Base-by-base conservation (phyloP, 306 rosid genomes). In the Dalbergia cochinchinensis region DNA sequence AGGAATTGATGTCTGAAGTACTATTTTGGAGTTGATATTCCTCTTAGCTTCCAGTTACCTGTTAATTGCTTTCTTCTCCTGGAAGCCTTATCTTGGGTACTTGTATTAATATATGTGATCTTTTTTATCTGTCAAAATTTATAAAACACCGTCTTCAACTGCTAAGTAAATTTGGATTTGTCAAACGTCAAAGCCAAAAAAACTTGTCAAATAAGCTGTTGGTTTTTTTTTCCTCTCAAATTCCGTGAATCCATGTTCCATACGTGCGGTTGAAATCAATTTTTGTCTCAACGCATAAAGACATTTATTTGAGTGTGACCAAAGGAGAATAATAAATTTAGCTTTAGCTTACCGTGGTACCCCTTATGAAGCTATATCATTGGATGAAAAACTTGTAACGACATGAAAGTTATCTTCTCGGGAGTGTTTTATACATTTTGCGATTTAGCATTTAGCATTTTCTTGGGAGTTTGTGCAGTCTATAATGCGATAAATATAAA, bases 1-100 rank as follows among this genome's bases (percentile, higher is more conserved):
- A 77, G 83, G 88, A 83, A 76, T 71, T 86, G 66, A 73, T 85
- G 83, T 84, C 81, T 86, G 74, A 86, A 37, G 41, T 37, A 85
- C 78, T 74, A 69, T 78, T 66, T 66, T 84, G 86, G 76, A 80
- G 78, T 80, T 79, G 62, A 80, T 69, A 72, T 81, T 85, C 73
- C 85, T 54, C 83, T 0, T 76, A 80, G 87, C 83, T 84, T 84
- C 84, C 69, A 51, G 82, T 83, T 82, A 80, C 85, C 65, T 78
- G 87, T 77, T 76, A 42, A 80, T 78, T 83, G 78, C 82, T 84
- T 76, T 81, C 66, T 60, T 73, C 72, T 41, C 55, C 59, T 48
- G 85, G 87, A 88, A 87, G 82, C 77, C 70, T 54, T 72, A 50
- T 78, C 73, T 74, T 77, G 76, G 7, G 41, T 80, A 82, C 85